A percentile compares a stretch with the other conserved stretches of the same genome.
Evolutionary conservation across 768 basidiomycete species (phyloP).

Genomic region (Russula compacta): DNA sequence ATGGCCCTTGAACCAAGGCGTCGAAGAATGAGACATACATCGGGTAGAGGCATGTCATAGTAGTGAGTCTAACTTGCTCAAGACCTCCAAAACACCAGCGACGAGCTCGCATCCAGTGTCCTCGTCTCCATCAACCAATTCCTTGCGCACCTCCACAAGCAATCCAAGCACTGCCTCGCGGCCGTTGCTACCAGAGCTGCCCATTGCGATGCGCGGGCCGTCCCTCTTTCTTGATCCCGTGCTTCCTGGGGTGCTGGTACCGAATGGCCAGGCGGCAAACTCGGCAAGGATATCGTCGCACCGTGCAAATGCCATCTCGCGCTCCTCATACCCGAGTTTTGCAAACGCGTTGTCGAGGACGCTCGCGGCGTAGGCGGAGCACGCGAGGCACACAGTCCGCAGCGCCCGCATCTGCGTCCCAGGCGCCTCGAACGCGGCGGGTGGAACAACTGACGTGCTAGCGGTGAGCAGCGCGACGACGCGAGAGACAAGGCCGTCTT

Average conservation of each 20-base stretch:
- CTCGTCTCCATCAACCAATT: constrained; percentile 54
- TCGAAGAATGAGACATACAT: constrained; percentile 8
- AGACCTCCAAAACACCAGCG: constrained; percentile 87
- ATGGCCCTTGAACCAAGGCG: not conserved
- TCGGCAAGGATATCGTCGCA: constrained; percentile 93
- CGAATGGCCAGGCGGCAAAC: constrained; percentile 89
- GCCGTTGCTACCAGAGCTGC: constrained; percentile 40
- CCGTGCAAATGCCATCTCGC: constrained; percentile 87
- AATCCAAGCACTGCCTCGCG: constrained; percentile 67
- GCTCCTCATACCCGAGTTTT: constrained; percentile 81
- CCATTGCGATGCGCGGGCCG: constrained; percentile 44
- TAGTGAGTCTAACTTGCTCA: constrained; percentile 85
- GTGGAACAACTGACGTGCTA: constrained; percentile 72
- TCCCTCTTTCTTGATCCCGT: constrained; percentile 29
- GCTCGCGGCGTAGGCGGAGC: constrained; percentile 88
- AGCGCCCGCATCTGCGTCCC: constrained; percentile 71
- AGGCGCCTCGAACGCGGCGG: constrained; percentile 63
- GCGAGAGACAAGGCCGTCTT: constrained; percentile 75
- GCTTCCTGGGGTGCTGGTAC: constrained; percentile 25
- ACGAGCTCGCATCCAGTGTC: constrained; percentile 87
- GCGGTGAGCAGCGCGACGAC: constrained; percentile 72
- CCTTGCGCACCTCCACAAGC: constrained; percentile 63
- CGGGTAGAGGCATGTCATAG: constrained; percentile 33
- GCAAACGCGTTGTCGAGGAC: constrained; percentile 93
- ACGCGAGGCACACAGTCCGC: constrained; percentile 79